Percentiles rank a stretch among this genome's conserved stretches.
phyloP scores from a whole-genome alignment of 495 filamentous ascomycete genomes.

The Xylona heveae region DNA sequence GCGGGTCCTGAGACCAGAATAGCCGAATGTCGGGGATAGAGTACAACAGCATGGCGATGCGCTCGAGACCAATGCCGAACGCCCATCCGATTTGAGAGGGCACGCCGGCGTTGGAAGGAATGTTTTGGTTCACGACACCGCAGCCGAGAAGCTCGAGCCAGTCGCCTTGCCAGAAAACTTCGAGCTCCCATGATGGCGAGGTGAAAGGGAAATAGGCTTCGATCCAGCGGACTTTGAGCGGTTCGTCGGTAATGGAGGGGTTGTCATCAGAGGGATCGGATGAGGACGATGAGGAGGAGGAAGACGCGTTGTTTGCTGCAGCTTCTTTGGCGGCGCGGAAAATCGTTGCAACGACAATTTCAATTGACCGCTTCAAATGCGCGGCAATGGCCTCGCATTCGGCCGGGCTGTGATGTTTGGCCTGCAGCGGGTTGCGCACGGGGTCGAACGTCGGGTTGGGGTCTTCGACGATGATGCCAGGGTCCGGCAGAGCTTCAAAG shows the following conservation, averaged over 20 bases:
- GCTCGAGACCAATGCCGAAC: slow-evolving; percentile 80
- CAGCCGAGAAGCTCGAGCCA: slow-evolving; percentile 93
- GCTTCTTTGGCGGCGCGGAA: slow-evolving; percentile 62
- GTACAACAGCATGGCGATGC: slow-evolving; percentile 92
- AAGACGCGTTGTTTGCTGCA: slow-evolving; percentile 13
- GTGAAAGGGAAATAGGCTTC: slow-evolving; percentile 97
- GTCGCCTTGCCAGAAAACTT: slow-evolving; percentile 82
- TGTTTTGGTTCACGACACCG: slow-evolving; percentile 67
- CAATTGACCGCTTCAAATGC: slow-evolving; percentile 78
- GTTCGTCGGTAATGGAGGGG: slow-evolving; percentile 29
- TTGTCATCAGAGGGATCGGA: slow-evolving; percentile 19
- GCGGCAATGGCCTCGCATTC: slow-evolving; percentile 68
- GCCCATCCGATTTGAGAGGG: slow-evolving; percentile 76
- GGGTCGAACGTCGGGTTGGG: slow-evolving; percentile 59
- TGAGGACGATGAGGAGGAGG: not conserved
- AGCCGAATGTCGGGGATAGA: slow-evolving; percentile 91
- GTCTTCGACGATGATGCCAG: slow-evolving; percentile 61
- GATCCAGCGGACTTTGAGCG: slow-evolving; percentile 76
- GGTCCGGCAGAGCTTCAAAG: slow-evolving; percentile 42
- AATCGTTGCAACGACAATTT: slow-evolving; percentile 72
- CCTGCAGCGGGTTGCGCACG: slow-evolving; percentile 68
- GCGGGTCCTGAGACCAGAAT: slow-evolving; percentile 74
- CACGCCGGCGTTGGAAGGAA: slow-evolving; percentile 43
- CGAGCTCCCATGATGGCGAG: slow-evolving; percentile 82
- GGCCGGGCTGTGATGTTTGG: slow-evolving; percentile 38